Conservation (phyloP, 345 rosid species). For the Eucalyptus cloeziana region DNA sequence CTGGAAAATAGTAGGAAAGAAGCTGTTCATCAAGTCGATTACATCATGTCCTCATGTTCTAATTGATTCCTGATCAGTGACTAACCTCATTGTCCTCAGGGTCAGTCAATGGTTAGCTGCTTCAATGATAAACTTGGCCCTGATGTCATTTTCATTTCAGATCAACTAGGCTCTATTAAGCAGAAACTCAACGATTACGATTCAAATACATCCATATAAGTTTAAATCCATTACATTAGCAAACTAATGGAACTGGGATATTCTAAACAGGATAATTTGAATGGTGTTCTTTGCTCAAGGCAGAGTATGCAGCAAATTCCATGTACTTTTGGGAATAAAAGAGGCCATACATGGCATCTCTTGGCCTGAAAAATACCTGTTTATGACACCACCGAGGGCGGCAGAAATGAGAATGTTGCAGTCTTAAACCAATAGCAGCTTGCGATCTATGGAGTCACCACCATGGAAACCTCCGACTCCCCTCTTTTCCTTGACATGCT, state of each 20-base stretch:
- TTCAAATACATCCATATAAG: background rate
- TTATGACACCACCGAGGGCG: slow-evolving; percentile 87
- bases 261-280: background rate
- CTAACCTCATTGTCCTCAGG: slow-evolving; percentile 89
- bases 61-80: background rate
- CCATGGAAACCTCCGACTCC: slow-evolving; percentile 79
- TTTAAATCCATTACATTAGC: background rate
- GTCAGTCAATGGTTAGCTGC: slow-evolving; percentile 90
- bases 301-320: background rate
- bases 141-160: slow-evolving; percentile 65
- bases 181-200: background rate
- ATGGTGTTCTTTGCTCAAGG: background rate
- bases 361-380: slow-evolving; percentile 27
- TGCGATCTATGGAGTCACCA: slow-evolving; percentile 33
- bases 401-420: slow-evolving; percentile 10
- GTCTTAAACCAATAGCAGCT: no score
- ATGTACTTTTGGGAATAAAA: no score
- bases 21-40: background rate
- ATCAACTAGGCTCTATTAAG: background rate
- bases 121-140: slow-evolving; percentile 85
- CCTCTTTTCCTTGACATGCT: slow-evolving; percentile 45
- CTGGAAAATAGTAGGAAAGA: slow-evolving; percentile 5
- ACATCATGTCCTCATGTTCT: background rate
- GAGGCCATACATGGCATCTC: background rate
- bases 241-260: background rate